Base-by-base conservation (phyloP, 169 alveolate genomes). In the Cryptosporidium parvum region DNA sequence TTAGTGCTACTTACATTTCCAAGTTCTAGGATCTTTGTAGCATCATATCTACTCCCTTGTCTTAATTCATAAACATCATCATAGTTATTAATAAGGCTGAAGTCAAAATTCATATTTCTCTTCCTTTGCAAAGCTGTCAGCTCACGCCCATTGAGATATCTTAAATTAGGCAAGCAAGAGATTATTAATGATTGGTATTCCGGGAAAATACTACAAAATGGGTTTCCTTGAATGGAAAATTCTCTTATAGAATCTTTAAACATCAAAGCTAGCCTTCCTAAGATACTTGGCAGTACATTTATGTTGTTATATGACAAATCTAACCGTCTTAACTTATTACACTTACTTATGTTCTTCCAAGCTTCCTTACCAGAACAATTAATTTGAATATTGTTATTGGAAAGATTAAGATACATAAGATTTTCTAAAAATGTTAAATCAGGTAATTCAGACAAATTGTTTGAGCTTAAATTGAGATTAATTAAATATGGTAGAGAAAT, bases 21-120 rank as follows among this genome's bases (percentile, higher is more conserved):
- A 31, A 31, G 29, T 18, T 72, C 72, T 0, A 80, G 69, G 10
- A 65, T 80, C 6, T 80, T 62, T 21, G 89, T 59, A 3, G 62
- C 80, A 31, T 80, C 75, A 44, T 80, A 80, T 21, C 89, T 80
- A 23, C 75, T 80, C 9, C 89, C 89, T 29, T 39, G 35, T 44
- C 89, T 58, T 4, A 80, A 35, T 21, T 80, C 89, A 42, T 31
- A 80, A 61, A 80, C 89, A 44, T 80, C 89, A 21, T 80, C 89
- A 26, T 80, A 80, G 37, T 58, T 67, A 29, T 80, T 52, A 9
- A 80, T 10, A 3, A 80, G 75, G 4, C 51, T 29, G 2, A 80
- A 65, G 18, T 80, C 29, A 80, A 80, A 80, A 10, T 62, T 26
- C 31, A 56, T n/a, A 10, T 62, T 80, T 44, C 51, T 80, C 51